Percentiles rank a stretch among this genome's conserved stretches.
Evolutionary conservation across 2,329 filamentous ascomycete species (phyloP).

Genomic region (Diaporthe sp.): DNA sequence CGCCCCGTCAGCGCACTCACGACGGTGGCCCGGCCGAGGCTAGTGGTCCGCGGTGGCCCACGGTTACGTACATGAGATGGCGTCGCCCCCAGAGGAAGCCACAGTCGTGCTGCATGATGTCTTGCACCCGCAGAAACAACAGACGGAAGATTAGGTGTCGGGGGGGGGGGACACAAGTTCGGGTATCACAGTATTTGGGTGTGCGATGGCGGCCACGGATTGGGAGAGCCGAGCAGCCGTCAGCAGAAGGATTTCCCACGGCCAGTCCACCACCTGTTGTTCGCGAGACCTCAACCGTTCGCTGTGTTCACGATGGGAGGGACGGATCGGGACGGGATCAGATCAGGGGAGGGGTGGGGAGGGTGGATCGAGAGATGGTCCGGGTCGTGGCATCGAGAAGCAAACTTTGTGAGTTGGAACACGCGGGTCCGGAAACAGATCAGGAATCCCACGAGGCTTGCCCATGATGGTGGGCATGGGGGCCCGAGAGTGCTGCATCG

Average conservation of each 20-base stretch:
- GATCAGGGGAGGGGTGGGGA: neutral
- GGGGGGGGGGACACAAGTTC: neutral
- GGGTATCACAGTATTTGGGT: conserved; percentile 13
- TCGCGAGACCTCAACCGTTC: neutral
- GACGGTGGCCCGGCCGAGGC: conserved; percentile 17
- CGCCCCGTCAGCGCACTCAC: neutral
- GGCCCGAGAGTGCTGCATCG: conserved; percentile 13
- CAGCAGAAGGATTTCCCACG: neutral
- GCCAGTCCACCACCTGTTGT: neutral
- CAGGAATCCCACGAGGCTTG: neutral
- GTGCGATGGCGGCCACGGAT: conserved; percentile 16
- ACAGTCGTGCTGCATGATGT: conserved; percentile 35
- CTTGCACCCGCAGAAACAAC: conserved; percentile 33
- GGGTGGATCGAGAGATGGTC: neutral
- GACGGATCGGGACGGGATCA: conserved; percentile 30
- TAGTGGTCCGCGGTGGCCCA: neutral
- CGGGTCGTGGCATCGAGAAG: conserved; percentile 9
- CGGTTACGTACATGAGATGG: conserved; percentile 33
- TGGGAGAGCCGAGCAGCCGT: neutral
- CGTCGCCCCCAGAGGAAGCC: neutral
- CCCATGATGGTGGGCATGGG: neutral
- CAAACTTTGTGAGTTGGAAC: conserved; percentile 14
- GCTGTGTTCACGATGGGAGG: neutral
- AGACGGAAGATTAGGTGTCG: neutral
- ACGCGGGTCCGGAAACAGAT: neutral